Base-by-base conservation (phyloP, 2,329 filamentous ascomycete genomes). In the Grosmannia penicillata region DNA sequence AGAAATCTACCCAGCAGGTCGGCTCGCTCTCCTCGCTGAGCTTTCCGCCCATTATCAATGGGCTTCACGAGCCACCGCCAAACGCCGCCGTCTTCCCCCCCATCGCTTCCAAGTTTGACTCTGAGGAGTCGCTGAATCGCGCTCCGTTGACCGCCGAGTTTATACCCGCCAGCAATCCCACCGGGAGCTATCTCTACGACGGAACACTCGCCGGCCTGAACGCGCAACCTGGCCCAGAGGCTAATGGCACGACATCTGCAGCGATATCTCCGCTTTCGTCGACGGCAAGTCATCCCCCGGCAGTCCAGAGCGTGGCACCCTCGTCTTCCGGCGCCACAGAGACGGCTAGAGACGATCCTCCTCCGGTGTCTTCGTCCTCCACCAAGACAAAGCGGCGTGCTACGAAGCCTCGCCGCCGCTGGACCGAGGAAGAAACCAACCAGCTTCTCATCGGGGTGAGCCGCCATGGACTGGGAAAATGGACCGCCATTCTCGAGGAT, bases 21-120 rank as follows among this genome's bases (percentile, higher is more conserved):
- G 42, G 39, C 6, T 29, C 45, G 1, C 32, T 42, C 18, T 36
- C 27, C 41, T 45, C 43, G 18, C 65, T 68, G n/a, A n/a, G n/a
- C 36, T 69, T 75, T 50, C 75, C 75, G 8, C 74, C 74, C 38
- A 78, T 78, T 44, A 78, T 78, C 51, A 75, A 74, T 43, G 74
- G 73, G 36, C 59, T 79, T 6, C 67, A 71, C 46, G 70, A 77
- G 47, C 74, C 73, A 3, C 74, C 74, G 3, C 72, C 70, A 4
- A 62, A 75, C 40, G 66, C 70, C 35, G 67, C 70, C 30, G 58
- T 76, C n/a, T 76, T 78, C 45, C 73, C 75, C 4, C 74, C 74
- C 9, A 78, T 78, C 42, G 64, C 69, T 6, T 72, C 71, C 33
- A 66, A 69, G 2, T 75, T 75, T 46, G 61, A 68, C 43, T 61